phyloP scores from a whole-genome alignment of 345 rosid species.

The Melaleuca alternifolia region DNA sequence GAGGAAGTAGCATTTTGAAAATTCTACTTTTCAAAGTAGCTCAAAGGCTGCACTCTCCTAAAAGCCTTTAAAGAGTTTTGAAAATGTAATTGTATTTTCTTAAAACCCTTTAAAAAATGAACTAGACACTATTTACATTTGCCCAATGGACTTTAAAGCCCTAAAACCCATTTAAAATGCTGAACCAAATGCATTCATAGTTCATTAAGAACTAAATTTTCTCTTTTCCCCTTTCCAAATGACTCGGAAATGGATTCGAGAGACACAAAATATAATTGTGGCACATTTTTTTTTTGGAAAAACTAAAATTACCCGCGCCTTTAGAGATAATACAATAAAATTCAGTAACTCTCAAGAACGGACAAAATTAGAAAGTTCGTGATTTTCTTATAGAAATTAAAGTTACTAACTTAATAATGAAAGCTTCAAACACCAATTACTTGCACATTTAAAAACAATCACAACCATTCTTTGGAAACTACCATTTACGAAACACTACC shows the following conservation, averaged over 20 bases:
- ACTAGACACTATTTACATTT: too few relatives aligned
- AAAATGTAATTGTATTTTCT: too few relatives aligned
- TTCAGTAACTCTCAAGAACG: fast-evolving
- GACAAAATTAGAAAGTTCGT: neutral
- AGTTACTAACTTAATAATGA: neutral
- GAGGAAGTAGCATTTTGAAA: too few relatives aligned
- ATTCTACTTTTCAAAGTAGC: too few relatives aligned
- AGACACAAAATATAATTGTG: neutral
- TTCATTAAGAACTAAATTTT: neutral
- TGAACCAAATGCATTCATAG: too few relatives aligned
- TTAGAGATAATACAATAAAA: neutral
- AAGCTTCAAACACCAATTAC: neutral
- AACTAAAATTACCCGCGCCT: neutral
- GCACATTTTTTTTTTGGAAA: neutral
- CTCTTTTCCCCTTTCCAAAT: neutral
- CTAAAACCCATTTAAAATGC: too few relatives aligned
- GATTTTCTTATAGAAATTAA: neutral
- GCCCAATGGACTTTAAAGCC: too few relatives aligned
- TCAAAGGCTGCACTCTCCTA: too few relatives aligned
- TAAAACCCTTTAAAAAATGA: too few relatives aligned
- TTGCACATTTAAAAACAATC: neutral
- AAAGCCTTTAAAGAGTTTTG: too few relatives aligned
- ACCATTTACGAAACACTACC: neutral
- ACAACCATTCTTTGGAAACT: neutral
- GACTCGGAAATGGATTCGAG: neutral